phyloP scores from a whole-genome alignment of 1,284 basidiomycete species.

The Pholiota adiposa region DNA sequence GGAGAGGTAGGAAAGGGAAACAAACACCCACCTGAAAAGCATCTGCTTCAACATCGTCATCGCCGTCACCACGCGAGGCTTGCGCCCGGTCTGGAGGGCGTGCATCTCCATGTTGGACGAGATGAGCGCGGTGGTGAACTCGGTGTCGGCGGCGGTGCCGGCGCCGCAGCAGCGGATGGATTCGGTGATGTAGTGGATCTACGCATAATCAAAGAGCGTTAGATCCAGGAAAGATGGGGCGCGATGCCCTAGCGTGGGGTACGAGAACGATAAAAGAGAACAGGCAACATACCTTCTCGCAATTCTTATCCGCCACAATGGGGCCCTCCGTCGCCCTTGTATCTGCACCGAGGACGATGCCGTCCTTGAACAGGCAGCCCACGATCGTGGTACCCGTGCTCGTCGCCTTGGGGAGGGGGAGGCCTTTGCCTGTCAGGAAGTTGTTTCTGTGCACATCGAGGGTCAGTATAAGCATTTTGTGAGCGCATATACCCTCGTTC shows the following conservation, averaged over 20 bases:
- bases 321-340: conserved; percentile 94
- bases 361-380: conserved; percentile 94
- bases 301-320: conserved; percentile 99
- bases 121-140: conserved; percentile 93
- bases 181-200: conserved; percentile 98
- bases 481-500: no score
- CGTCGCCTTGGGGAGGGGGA: conserved; percentile 81
- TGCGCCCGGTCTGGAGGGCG: conserved; percentile 82
- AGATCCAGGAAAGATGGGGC: no score
- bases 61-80: conserved; percentile 91
- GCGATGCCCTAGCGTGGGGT: no score
- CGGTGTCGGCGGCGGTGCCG: conserved; percentile 97
- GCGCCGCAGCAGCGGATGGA: conserved; percentile 98
- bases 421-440: conserved; percentile 72
- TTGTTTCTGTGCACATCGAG: conserved; percentile 63
- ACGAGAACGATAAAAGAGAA: no score
- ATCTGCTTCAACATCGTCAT: conserved; percentile 96
- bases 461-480: no score
- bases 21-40: conserved; percentile 43
- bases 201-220: conserved; percentile 10
- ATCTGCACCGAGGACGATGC: conserved; percentile 95
- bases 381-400: conserved; percentile 98
- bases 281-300: conserved; percentile 82
- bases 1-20: not conserved
- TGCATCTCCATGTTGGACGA: conserved; percentile 94